phyloP scores from a whole-genome alignment of 140 eudicot species.

The Anethum foeniculum region DNA sequence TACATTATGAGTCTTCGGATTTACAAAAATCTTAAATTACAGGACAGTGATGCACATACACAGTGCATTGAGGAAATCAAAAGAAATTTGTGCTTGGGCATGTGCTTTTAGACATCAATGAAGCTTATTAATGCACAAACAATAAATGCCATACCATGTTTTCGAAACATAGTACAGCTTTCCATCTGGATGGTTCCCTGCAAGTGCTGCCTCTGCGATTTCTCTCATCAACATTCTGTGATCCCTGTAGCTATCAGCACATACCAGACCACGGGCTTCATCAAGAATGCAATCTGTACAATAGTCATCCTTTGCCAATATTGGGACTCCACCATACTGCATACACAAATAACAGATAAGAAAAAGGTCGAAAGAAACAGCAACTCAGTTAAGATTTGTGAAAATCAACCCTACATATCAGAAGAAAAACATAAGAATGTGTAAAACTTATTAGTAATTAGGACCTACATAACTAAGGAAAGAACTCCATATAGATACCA shows the following conservation, averaged over 20 bases:
- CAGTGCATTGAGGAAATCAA: background rate
- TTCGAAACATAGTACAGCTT: slow-evolving; percentile 59
- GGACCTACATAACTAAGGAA: background rate
- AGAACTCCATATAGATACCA: background rate
- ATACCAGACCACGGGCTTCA: slow-evolving; percentile 51
- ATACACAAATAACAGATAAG: slow-evolving; percentile 23
- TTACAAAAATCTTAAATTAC: background rate
- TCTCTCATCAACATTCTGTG: slow-evolving; percentile 62
- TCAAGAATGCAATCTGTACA: slow-evolving; percentile 67
- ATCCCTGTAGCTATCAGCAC: slow-evolving; percentile 78
- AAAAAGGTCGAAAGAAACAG: slow-evolving; percentile 11
- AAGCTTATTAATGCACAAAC: background rate
- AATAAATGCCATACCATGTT: slow-evolving; percentile 50
- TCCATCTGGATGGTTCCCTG: slow-evolving; percentile 67
- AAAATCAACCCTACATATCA: background rate
- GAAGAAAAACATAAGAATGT: background rate
- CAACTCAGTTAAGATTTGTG: background rate
- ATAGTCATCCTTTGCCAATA: slow-evolving; percentile 56
- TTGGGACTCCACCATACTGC: slow-evolving; percentile 82
- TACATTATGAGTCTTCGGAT: background rate
- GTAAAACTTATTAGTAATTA: background rate
- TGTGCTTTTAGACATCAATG: background rate
- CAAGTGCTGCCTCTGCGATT: slow-evolving; percentile 86
- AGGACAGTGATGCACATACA: background rate
- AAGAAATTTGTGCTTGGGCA: background rate